These are phyloP conservation scores for Geotrichum citri-aurantii DNA, from an alignment of 1,139 yeast species.

Conservation along the genomic window DNA sequence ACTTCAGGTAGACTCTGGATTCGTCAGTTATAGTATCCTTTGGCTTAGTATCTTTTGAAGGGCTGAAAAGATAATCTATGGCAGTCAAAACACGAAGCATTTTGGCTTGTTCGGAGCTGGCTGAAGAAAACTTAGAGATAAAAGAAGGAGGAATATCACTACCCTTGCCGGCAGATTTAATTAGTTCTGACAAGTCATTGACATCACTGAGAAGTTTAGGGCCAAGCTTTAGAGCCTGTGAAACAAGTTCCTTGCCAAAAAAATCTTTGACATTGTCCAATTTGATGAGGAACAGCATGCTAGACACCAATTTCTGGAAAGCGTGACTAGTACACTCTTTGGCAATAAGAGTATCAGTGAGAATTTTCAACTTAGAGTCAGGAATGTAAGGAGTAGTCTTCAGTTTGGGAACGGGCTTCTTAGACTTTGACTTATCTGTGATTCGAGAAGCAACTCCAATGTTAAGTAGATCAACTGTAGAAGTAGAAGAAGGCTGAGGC, in stretches of 20 bases:
- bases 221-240: slow-evolving; percentile 60
- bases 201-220: slow-evolving; percentile 54
- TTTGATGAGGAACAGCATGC: slow-evolving; percentile 65
- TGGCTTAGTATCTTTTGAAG: slow-evolving; percentile 28
- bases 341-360: slow-evolving; percentile 68
- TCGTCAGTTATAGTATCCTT: slow-evolving; percentile 37
- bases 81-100: slow-evolving; percentile 81
- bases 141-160: slow-evolving; percentile 49
- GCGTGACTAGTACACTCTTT: slow-evolving; percentile 84
- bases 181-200: slow-evolving; percentile 44
- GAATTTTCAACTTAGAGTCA: slow-evolving; percentile 52
- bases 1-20: slow-evolving; percentile 40
- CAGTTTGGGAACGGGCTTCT: slow-evolving; percentile 21
- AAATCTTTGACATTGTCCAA: slow-evolving; percentile 57
- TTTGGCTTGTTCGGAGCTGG: slow-evolving; percentile 85
- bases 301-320: slow-evolving; percentile 75
- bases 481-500: not conserved
- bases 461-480: not conserved
- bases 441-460: not conserved
- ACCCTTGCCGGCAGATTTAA: slow-evolving; percentile 39
- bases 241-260: slow-evolving; percentile 65
- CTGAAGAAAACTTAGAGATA: slow-evolving; percentile 66
- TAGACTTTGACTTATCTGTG: slow-evolving; percentile 17
- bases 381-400: slow-evolving; percentile 63
- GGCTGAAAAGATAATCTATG: slow-evolving; percentile 71